Evolutionary conservation across 2,329 filamentous ascomycete species (phyloP).

Genomic region (Xylogone sp.): DNA sequence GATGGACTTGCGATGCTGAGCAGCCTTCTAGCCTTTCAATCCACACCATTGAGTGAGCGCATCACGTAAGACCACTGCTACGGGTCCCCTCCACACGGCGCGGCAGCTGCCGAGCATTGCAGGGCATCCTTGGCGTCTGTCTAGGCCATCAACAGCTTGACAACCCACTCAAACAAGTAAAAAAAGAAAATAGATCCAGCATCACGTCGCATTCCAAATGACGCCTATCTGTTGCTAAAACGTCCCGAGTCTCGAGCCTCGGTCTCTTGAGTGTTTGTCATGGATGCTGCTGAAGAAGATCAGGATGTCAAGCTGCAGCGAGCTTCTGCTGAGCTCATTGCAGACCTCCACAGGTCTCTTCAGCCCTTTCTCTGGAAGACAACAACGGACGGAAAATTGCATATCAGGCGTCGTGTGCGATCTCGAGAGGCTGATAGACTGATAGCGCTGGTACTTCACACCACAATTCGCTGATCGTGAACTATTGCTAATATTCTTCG

Average conservation of each 20-base stretch:
- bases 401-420: constrained; percentile 46
- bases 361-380: constrained; percentile 48
- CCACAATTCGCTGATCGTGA: constrained; percentile 5
- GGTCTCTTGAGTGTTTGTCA: constrained; percentile 22
- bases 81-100: no score
- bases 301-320: constrained; percentile 60
- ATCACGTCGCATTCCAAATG: no score
- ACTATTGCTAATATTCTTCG: constrained; percentile 8
- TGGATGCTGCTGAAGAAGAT: constrained; percentile 60
- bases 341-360: constrained; percentile 53
- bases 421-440: constrained; percentile 45
- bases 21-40: no score
- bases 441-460: constrained; percentile 38
- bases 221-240: no score
- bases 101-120: no score
- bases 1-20: no score
- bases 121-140: no score
- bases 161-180: no score
- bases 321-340: constrained; percentile 54
- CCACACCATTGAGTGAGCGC: no score
- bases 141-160: no score
- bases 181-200: no score
- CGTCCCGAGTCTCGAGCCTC: background rate
- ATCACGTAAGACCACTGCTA: no score
- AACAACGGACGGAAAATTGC: constrained; percentile 38